phyloP scores from a whole-genome alignment of 306 rosid genomes.

The Parietaria judaica region DNA sequence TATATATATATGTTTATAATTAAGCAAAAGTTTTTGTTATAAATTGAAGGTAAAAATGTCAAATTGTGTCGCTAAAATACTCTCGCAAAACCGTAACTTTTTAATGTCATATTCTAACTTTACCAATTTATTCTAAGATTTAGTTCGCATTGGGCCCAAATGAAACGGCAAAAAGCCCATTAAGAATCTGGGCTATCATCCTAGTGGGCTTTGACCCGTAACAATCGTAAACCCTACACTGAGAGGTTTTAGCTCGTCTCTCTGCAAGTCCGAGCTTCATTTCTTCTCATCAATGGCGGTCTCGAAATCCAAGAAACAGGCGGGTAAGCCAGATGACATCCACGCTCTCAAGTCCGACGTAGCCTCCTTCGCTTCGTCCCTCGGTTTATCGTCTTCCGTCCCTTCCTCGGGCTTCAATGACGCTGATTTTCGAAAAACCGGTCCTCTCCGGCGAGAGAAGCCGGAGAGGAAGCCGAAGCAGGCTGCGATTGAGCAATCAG shows the following conservation, averaged over 20 bases:
- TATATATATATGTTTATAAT: no score
- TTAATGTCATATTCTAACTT: no score
- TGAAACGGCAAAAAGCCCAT: no score
- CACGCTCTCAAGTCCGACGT: slow-evolving; percentile 52
- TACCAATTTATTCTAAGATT: no score
- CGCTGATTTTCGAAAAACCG: slow-evolving; percentile 66
- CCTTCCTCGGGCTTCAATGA: slow-evolving; percentile 83
- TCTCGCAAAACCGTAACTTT: no score
- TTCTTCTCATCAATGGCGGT: slow-evolving; percentile 45
- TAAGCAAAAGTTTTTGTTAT: no score
- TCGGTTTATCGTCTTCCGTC: slow-evolving; percentile 55
- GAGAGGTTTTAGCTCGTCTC: not conserved
- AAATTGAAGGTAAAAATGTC: no score
- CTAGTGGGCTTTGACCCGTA: not conserved
- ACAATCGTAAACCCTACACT: no score
- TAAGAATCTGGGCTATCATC: no score
- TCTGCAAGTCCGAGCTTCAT: not conserved
- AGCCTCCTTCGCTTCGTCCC: slow-evolving; percentile 77
- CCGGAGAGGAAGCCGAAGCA: slow-evolving; percentile 26
- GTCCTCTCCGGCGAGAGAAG: slow-evolving; percentile 26
- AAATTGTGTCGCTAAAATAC: no score
- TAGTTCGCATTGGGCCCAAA: no score
- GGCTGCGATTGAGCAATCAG: slow-evolving; percentile 17
- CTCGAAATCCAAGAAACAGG: slow-evolving; percentile 31
- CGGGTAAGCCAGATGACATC: slow-evolving; percentile 35